Evolutionary conservation across 257 asterid species (phyloP).

Genomic region (Fraxinus quadrangulata): DNA sequence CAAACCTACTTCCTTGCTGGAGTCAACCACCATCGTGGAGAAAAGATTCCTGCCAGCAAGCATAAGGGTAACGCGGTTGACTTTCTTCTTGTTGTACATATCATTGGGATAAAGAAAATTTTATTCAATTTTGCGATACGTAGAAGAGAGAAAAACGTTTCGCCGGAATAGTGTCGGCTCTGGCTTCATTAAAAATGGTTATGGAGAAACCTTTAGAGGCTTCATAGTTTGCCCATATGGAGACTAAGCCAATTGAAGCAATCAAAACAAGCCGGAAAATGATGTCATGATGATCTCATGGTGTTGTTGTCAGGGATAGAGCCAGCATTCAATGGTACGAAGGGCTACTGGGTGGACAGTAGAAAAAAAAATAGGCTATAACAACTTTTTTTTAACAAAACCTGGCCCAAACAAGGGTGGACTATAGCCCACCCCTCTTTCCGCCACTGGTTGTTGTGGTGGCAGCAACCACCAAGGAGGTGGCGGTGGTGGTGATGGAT

Average conservation of each 20-base stretch:
- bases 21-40: constrained; percentile 23
- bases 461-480: constrained; percentile 1
- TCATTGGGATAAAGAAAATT: constrained; percentile 40
- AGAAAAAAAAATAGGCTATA: too few relatives aligned
- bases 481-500: constrained; percentile 25
- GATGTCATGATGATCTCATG: constrained; percentile 27
- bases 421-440: too few relatives aligned
- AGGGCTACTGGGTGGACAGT: too few relatives aligned
- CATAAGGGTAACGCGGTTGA: constrained; percentile 37
- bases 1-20: constrained; percentile 27
- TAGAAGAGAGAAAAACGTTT: constrained; percentile 57
- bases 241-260: constrained; percentile 38
- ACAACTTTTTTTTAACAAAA: too few relatives aligned
- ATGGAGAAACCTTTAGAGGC: constrained; percentile 68
- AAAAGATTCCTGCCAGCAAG: constrained; percentile 37
- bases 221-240: constrained; percentile 74
- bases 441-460: too few relatives aligned
- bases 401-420: too few relatives aligned
- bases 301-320: too few relatives aligned
- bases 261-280: constrained; percentile 44
- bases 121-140: constrained; percentile 46
- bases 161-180: constrained; percentile 25
- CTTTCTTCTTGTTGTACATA: constrained; percentile 36
- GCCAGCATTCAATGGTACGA: too few relatives aligned
- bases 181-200: constrained; percentile 46